Conservation (phyloP, 2,329 filamentous ascomycete species). For the Fusarium penzigii region DNA sequence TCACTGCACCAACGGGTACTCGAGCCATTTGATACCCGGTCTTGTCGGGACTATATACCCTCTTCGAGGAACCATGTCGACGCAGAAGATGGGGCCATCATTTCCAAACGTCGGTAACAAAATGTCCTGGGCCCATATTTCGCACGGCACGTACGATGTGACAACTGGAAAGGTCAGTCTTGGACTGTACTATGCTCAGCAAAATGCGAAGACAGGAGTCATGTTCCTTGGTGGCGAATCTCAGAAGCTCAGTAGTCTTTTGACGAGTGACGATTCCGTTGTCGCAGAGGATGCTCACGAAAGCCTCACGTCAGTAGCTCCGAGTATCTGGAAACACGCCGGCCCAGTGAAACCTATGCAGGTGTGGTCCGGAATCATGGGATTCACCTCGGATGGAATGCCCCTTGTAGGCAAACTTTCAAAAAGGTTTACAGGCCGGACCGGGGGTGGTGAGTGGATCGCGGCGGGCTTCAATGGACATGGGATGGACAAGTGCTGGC, state of each 20-base stretch:
- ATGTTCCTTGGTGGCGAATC: constrained; percentile 56
- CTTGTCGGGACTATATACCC: constrained; percentile 46
- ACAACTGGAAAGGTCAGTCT: constrained; percentile 42
- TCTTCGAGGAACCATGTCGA: constrained; percentile 48
- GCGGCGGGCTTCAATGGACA: constrained; percentile 50
- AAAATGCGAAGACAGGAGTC: constrained; percentile 36
- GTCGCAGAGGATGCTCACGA: constrained; percentile 36
- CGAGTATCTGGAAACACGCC: constrained; percentile 32
- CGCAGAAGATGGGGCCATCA: constrained; percentile 40
- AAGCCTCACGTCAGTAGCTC: constrained; percentile 39
- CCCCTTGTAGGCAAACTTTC: constrained; percentile 50
- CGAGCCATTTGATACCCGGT: constrained; percentile 49
- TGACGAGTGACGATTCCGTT: constrained; percentile 45
- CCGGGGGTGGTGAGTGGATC: constrained; percentile 43
- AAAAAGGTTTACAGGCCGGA: constrained; percentile 22
- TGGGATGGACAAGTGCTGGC: constrained; percentile 54
- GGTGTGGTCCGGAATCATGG: constrained; percentile 52
- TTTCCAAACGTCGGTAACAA: constrained; percentile 29
- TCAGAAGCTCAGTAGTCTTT: constrained; percentile 38
- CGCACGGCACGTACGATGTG: constrained; percentile 47
- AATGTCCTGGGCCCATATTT: constrained; percentile 50
- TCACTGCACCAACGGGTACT: constrained; percentile 57
- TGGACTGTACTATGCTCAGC: constrained; percentile 28
- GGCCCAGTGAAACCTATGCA: constrained; percentile 25
- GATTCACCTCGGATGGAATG: constrained; percentile 45